A percentile compares a stretch with the other conserved stretches of the same genome.
phyloP scores from a whole-genome alignment of 345 rosid species.

The Alliaria petiolata region DNA sequence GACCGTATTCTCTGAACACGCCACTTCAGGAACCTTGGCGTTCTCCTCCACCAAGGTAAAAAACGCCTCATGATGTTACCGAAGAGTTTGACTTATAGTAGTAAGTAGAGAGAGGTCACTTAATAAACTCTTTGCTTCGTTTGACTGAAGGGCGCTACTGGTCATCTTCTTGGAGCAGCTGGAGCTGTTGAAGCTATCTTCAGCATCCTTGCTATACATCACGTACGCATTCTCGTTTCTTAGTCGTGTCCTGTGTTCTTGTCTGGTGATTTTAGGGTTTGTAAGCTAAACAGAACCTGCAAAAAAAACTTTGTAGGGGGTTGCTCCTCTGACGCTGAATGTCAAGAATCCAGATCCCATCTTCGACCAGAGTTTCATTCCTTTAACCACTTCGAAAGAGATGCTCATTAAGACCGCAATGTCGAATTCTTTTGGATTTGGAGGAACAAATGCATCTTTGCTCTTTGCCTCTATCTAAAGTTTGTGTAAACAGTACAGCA shows the following conservation, averaged over 20 bases:
- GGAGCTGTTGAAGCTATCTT: conserved; percentile 94
- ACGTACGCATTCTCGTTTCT: conserved; percentile 40
- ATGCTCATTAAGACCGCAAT: conserved; percentile 66
- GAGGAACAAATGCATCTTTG: conserved; percentile 89
- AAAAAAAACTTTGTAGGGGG: conserved; percentile 50
- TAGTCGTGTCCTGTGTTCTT: neutral
- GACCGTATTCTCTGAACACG: conserved; percentile 68
- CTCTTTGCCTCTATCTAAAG: conserved; percentile 45
- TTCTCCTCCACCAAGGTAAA: conserved; percentile 93
- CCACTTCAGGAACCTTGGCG: conserved; percentile 74
- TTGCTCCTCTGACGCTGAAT: conserved; percentile 83
- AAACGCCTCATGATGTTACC: neutral
- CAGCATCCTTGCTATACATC: conserved; percentile 63
- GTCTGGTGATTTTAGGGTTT: neutral
- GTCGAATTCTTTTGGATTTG: conserved; percentile 92
- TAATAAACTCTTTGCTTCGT: neutral
- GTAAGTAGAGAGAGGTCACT: neutral
- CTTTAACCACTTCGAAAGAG: conserved; percentile 62
- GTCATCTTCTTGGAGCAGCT: conserved; percentile 99
- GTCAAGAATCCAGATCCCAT: conserved; percentile 72
- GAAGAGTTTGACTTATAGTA: neutral
- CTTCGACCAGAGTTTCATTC: conserved; percentile 55
- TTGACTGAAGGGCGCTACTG: conserved; percentile 68
- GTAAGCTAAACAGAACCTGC: neutral
- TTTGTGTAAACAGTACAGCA: conserved; percentile 15